Conservation (phyloP, 1,284 basidiomycete genomes). For the Peniophora sp. region DNA sequence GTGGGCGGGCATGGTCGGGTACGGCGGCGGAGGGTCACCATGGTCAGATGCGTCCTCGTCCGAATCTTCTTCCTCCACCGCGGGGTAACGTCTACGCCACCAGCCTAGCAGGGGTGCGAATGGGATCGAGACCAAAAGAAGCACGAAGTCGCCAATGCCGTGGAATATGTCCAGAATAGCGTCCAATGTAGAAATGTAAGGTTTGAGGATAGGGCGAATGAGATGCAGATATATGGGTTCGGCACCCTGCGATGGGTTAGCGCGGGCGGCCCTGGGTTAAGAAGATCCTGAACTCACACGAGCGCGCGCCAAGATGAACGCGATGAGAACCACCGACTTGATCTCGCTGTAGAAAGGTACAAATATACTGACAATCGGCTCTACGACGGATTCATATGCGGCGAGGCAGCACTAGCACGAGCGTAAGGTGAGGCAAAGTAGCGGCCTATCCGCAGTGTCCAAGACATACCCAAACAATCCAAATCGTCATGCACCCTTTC, state of each 20-base stretch:
- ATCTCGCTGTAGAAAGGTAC: slow-evolving; percentile 75
- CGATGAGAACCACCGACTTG: slow-evolving; percentile 61
- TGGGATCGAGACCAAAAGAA: slow-evolving; percentile 48
- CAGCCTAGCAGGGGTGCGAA: slow-evolving; percentile 35
- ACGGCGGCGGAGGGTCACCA: background rate
- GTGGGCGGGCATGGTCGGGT: background rate
- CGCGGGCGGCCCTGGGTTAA: slow-evolving; percentile 3
- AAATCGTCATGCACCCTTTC: slow-evolving; percentile 74
- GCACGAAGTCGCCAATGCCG: slow-evolving; percentile 58
- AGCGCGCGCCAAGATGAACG: slow-evolving; percentile 66
- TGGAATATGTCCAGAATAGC: slow-evolving; percentile 45
- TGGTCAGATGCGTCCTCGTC: background rate
- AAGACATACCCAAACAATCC: slow-evolving; percentile 71
- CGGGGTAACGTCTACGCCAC: slow-evolving; percentile 25
- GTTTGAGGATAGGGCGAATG: slow-evolving; percentile 63
- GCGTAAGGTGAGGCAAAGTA: background rate
- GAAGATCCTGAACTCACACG: slow-evolving; percentile 38
- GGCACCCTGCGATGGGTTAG: slow-evolving; percentile 45
- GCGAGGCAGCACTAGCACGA: slow-evolving; percentile 48
- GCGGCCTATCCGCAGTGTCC: background rate
- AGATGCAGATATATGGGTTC: slow-evolving; percentile 73
- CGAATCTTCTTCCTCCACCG: slow-evolving; percentile 9
- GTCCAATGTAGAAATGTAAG: slow-evolving; percentile 57
- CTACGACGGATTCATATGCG: slow-evolving; percentile 55
- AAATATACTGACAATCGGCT: slow-evolving; percentile 56